phyloP scores from a whole-genome alignment of 306 rosid genomes.

The Ochetophila trinervis region DNA sequence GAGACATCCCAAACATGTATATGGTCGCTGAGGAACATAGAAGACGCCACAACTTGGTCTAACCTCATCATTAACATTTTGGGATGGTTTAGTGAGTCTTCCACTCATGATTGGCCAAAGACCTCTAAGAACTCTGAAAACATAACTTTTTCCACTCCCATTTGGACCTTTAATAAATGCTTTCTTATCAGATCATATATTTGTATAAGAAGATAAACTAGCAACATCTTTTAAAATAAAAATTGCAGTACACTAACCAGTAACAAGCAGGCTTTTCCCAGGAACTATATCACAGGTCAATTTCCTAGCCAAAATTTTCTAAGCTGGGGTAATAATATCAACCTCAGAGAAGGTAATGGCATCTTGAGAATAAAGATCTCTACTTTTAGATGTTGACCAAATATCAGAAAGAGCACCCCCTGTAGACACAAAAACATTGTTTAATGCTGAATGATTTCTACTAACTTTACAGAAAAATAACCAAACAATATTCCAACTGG shows the following conservation, averaged over 20 bases:
- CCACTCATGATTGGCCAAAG: conserved; percentile 92
- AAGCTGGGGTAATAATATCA: conserved; percentile 79
- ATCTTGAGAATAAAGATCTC: conserved; percentile 49
- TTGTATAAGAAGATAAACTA: conserved; percentile 16
- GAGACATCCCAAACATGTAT: conserved; percentile 92
- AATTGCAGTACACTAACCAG: conserved; percentile 56
- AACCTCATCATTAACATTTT: conserved; percentile 44
- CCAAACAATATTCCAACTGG: not conserved
- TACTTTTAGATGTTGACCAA: conserved; percentile 29
- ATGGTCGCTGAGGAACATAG: conserved; percentile 97
- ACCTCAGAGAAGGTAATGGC: conserved; percentile 77
- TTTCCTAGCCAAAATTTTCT: conserved; percentile 85
- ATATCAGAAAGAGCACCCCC: conserved; percentile 41
- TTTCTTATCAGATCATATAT: conserved; percentile 19
- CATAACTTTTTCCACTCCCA: conserved; percentile 97
- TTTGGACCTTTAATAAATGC: conserved; percentile 71
- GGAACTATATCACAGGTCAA: conserved; percentile 71
- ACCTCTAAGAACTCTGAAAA: conserved; percentile 94
- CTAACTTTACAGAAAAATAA: not conserved
- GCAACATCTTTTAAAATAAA: conserved; percentile 1
- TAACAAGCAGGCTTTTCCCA: conserved; percentile 83
- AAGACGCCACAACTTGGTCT: conserved; percentile 68
- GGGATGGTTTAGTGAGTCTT: conserved; percentile 59
- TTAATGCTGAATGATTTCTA: conserved; percentile 9
- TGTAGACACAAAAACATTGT: conserved; percentile 24